These are phyloP conservation scores for Arthrobotrys megalospora DNA, from an alignment of 2,329 filamentous ascomycete genomes.

Conservation along the genomic window DNA sequence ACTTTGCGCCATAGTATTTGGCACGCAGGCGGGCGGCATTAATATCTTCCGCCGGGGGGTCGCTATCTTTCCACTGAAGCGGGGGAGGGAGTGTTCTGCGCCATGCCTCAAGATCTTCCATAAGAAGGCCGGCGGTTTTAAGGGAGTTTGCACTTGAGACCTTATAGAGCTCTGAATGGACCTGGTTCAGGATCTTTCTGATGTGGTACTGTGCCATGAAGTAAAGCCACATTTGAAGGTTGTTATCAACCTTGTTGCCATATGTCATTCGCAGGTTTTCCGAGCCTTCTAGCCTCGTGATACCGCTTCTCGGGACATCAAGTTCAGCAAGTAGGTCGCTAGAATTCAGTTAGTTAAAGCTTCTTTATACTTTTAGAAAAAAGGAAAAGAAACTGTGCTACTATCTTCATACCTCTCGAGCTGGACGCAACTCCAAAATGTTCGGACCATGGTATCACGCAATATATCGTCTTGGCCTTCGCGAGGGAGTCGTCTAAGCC, in stretches of 20 bases:
- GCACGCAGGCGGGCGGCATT: constrained; percentile 86
- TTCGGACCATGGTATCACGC: constrained; percentile 79
- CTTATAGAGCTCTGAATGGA: constrained; percentile 71
- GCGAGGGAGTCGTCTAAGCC: constrained; percentile 65
- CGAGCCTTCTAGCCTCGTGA: constrained; percentile 72
- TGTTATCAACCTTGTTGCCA: constrained; percentile 65
- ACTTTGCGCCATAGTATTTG: constrained; percentile 93
- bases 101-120: constrained; percentile 65
- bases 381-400: constrained; percentile 17
- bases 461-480: constrained; percentile 68
- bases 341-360: constrained; percentile 56
- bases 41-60: constrained; percentile 81
- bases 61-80: constrained; percentile 75
- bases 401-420: constrained; percentile 81
- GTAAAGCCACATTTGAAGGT: constrained; percentile 67
- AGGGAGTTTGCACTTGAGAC: constrained; percentile 61
- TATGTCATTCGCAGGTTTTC: constrained; percentile 67
- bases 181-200: constrained; percentile 76
- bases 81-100: constrained; percentile 61
- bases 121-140: constrained; percentile 65
- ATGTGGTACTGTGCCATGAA: constrained; percentile 77
- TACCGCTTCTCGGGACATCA: constrained; percentile 75
- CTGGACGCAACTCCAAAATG: constrained; percentile 94
- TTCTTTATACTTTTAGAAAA: constrained; percentile 13
- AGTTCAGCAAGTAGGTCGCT: constrained; percentile 94